Conservation (phyloP, 257 asterid species). For the Solanum ossicruentum region DNA sequence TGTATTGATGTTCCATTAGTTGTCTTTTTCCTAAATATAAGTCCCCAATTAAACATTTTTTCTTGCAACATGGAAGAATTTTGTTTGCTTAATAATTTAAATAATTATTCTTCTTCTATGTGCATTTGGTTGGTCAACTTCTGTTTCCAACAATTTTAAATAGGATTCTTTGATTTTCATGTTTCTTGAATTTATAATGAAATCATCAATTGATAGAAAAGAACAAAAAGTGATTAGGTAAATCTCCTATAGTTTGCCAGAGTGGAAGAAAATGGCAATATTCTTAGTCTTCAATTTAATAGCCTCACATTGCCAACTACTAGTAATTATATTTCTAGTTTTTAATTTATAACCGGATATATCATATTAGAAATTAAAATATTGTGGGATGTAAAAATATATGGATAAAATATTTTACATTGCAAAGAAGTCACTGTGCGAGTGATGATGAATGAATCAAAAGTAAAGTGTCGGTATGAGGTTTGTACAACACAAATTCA, state of each 20-base stretch:
- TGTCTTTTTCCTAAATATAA: conserved; percentile 28
- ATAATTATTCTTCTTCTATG: neutral
- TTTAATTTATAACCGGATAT: neutral
- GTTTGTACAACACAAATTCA: neutral
- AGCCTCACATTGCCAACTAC: neutral
- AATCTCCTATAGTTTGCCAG: neutral
- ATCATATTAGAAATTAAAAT: neutral
- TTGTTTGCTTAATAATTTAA: neutral
- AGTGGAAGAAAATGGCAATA: neutral
- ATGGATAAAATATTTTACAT: neutral
- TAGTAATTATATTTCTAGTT: neutral
- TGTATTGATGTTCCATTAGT: conserved; percentile 5
- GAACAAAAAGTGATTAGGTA: neutral
- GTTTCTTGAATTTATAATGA: neutral
- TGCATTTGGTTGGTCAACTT: neutral
- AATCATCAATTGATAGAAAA: neutral
- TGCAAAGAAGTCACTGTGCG: neutral
- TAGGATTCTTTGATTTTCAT: neutral
- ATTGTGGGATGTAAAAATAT: neutral
- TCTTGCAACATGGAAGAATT: neutral
- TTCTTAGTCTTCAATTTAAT: neutral
- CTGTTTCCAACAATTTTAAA: neutral
- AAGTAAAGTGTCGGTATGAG: neutral
- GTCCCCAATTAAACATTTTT: neutral
- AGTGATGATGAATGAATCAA: neutral